Evolutionary conservation across 441 rosid genomes (phyloP).

Genomic region (Mallotus japonicus): DNA sequence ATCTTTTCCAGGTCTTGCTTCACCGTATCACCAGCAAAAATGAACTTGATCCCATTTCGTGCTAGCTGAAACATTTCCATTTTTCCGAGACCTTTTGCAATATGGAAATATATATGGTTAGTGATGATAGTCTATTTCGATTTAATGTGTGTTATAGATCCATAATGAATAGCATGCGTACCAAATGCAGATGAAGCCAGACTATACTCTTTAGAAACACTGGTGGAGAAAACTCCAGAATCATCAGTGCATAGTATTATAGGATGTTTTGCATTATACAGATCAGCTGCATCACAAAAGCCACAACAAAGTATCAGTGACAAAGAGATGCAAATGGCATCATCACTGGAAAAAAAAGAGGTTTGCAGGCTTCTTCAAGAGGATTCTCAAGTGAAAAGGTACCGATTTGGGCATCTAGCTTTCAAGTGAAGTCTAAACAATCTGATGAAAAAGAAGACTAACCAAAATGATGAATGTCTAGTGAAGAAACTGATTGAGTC

Average conservation of each 20-base stretch:
- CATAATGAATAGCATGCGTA: slow-evolving; percentile 28
- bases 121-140: slow-evolving; percentile 15
- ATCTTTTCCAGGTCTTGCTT: slow-evolving; percentile 52
- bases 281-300: slow-evolving; percentile 51
- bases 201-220: slow-evolving; percentile 63
- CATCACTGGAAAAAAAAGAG: background rate
- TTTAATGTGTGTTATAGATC: slow-evolving; percentile 3
- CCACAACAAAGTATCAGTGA: slow-evolving; percentile 40
- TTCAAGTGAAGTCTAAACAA: background rate
- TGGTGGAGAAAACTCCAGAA: slow-evolving; percentile 83
- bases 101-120: background rate
- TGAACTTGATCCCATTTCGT: slow-evolving; percentile 52
- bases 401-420: background rate
- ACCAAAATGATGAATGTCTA: slow-evolving; percentile 92
- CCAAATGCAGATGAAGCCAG: slow-evolving; percentile 78
- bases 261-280: slow-evolving; percentile 73
- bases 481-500: slow-evolving; percentile 71
- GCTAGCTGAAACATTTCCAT: slow-evolving; percentile 67
- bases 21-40: slow-evolving; percentile 68
- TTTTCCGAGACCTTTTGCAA: slow-evolving; percentile 56
- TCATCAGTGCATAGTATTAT: slow-evolving; percentile 84
- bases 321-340: background rate
- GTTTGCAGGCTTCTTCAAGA: background rate
- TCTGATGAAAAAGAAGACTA: slow-evolving; percentile 27
- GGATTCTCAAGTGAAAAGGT: background rate